Evolutionary conservation across 2,329 filamentous ascomycete genomes (phyloP).

Genomic region (Alternaria metachromatica): DNA sequence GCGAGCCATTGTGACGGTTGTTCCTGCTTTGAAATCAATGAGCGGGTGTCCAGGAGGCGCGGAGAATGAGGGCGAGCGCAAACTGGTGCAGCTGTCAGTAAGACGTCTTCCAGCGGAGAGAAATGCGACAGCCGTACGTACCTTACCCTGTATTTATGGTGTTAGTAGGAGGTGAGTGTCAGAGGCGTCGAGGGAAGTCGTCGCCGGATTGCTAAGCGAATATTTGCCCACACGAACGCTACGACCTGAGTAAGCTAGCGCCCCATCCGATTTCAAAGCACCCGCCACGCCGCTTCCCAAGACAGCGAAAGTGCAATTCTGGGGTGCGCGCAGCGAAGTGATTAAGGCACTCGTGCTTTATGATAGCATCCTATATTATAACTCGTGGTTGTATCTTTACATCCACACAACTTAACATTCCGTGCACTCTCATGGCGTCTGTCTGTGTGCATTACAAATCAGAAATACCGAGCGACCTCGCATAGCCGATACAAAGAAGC

Average conservation of each 20-base stretch:
- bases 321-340: neutral
- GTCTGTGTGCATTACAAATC: neutral
- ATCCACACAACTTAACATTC: neutral
- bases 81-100: constrained; percentile 20
- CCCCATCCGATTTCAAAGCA: constrained; percentile 19
- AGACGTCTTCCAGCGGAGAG: constrained; percentile 12
- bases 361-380: neutral
- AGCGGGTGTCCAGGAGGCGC: constrained; percentile 36
- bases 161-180: constrained; percentile 30
- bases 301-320: neutral
- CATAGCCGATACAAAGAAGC: neutral
- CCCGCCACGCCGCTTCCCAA: neutral
- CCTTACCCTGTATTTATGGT: constrained; percentile 42
- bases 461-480: neutral
- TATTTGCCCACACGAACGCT: constrained; percentile 9
- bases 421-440: neutral
- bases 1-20: constrained; percentile 91
- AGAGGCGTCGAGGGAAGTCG: constrained; percentile 21
- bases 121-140: constrained; percentile 26
- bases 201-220: constrained; percentile 27
- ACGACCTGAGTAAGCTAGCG: constrained; percentile 19
- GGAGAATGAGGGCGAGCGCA: constrained; percentile 11
- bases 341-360: neutral
- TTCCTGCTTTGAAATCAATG: constrained; percentile 57
- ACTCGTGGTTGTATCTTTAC: neutral